Conservation (phyloP, 2,329 filamentous ascomycete species). For the Penicillium paneum region DNA sequence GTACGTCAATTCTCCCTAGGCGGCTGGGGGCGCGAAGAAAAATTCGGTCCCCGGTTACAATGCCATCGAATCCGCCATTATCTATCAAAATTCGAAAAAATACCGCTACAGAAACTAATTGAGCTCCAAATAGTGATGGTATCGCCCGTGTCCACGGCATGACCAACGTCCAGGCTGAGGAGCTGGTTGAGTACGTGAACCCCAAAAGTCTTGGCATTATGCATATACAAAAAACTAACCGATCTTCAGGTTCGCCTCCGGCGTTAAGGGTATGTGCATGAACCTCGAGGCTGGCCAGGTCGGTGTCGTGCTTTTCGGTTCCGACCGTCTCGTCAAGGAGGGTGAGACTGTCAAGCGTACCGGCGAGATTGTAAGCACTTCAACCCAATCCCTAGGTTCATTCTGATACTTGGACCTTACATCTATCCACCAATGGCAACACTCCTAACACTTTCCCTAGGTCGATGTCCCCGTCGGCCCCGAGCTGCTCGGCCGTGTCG, state of each 20-base stretch:
- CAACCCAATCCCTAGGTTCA: slow-evolving; percentile 1
- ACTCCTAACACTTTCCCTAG: slow-evolving; percentile 47
- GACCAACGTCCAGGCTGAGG: slow-evolving; percentile 99
- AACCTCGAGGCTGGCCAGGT: slow-evolving; percentile 99
- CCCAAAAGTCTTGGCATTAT: slow-evolving; percentile 18
- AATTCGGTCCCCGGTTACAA: slow-evolving; percentile 30
- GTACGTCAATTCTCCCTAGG: slow-evolving; percentile 60
- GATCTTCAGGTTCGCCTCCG: slow-evolving; percentile 81
- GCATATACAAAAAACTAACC: slow-evolving; percentile 25
- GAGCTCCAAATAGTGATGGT: slow-evolving; percentile 75
- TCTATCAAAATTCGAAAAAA: slow-evolving; percentile 8
- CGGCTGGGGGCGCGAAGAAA: slow-evolving; percentile 22
- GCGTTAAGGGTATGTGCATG: slow-evolving; percentile 99
- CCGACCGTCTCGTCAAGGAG: slow-evolving; percentile 99
- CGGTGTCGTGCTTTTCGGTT: slow-evolving; percentile 99
- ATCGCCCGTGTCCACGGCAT: slow-evolving; percentile 99
- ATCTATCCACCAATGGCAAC: background rate
- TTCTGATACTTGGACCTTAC: slow-evolving; percentile 5
- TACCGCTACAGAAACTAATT: slow-evolving; percentile 17
- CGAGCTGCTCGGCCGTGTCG: slow-evolving; percentile 93
- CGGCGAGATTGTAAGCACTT: slow-evolving; percentile 84
- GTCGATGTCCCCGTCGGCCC: slow-evolving; percentile 93
- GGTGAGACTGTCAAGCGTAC: slow-evolving; percentile 99
- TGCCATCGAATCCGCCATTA: slow-evolving; percentile 26
- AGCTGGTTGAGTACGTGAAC: slow-evolving; percentile 92